phyloP scores from a whole-genome alignment of 148 eudicot species.

The Cornus suecica region DNA sequence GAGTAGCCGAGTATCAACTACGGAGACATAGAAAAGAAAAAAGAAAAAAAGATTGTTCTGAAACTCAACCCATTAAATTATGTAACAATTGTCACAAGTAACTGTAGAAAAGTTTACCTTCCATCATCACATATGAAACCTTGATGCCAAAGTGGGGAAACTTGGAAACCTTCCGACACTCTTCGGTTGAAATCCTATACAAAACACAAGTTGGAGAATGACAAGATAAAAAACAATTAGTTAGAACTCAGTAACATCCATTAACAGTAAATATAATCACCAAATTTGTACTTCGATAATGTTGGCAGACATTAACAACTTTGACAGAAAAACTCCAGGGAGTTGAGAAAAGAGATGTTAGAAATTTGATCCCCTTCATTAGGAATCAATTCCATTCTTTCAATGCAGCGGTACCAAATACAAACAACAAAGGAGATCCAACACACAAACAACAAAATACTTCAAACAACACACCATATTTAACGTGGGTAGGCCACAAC shows the following conservation, averaged over 20 bases:
- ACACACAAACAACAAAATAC: no score
- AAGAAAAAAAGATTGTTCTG: no score
- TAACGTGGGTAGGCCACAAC: no score
- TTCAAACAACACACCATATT: no score
- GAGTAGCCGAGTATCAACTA: no score
- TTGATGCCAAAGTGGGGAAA: slow-evolving; percentile 92
- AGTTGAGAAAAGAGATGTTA: not conserved
- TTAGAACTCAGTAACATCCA: not conserved
- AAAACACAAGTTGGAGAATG: not conserved
- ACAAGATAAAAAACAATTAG: not conserved
- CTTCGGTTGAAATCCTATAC: slow-evolving; percentile 63
- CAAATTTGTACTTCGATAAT: not conserved
- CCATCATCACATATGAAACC: slow-evolving; percentile 92
- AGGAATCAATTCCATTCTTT: no score
- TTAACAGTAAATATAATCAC: not conserved
- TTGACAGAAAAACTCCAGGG: not conserved
- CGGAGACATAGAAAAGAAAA: no score
- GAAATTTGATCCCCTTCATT: no score
- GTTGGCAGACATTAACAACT: not conserved
- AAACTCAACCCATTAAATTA: no score
- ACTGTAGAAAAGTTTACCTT: slow-evolving; percentile 41
- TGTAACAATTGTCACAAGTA: not conserved
- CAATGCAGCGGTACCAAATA: no score
- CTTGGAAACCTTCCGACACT: slow-evolving; percentile 89
- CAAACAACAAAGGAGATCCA: no score